Percentiles rank a stretch among this genome's conserved stretches.
phyloP scores from a whole-genome alignment of 2,329 filamentous ascomycete genomes.

The Tolypocladium amazonense region DNA sequence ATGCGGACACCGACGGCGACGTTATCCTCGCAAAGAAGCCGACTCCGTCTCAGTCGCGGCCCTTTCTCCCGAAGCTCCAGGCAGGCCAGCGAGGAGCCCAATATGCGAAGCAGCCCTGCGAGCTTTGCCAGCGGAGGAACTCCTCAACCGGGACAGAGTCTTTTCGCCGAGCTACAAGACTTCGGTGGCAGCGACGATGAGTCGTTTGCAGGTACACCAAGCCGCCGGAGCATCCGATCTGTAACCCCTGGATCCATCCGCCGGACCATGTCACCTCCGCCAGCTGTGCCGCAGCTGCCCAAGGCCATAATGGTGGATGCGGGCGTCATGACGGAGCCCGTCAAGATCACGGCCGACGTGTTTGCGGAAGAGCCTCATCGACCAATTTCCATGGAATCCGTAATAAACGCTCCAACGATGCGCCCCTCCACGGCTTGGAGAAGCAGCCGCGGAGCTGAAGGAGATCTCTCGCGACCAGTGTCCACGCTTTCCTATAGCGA shows the following conservation, averaged over 20 bases:
- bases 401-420: constrained; percentile 18
- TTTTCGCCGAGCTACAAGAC: constrained; percentile 84
- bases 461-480: constrained; percentile 26
- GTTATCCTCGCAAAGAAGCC: constrained; percentile 56
- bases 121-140: constrained; percentile 44
- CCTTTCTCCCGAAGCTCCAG: constrained; percentile 49
- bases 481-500: constrained; percentile 42
- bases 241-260: constrained; percentile 37
- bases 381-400: constrained; percentile 31
- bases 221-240: constrained; percentile 35
- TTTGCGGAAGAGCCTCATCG: constrained; percentile 10
- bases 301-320: constrained; percentile 48
- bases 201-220: constrained; percentile 48
- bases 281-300: constrained; percentile 38
- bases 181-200: constrained; percentile 68
- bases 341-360: constrained; percentile 23
- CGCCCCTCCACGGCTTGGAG: constrained; percentile 15
- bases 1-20: constrained; percentile 52
- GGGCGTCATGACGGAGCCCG: constrained; percentile 50
- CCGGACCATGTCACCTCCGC: constrained; percentile 32
- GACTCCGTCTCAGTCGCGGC: constrained; percentile 58
- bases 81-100: constrained; percentile 48
- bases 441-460: constrained; percentile 12
- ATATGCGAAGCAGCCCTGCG: constrained; percentile 47
- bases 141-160: constrained; percentile 55